phyloP scores from a whole-genome alignment of 208 protist genomes.

The Trypanosoma mega region DNA sequence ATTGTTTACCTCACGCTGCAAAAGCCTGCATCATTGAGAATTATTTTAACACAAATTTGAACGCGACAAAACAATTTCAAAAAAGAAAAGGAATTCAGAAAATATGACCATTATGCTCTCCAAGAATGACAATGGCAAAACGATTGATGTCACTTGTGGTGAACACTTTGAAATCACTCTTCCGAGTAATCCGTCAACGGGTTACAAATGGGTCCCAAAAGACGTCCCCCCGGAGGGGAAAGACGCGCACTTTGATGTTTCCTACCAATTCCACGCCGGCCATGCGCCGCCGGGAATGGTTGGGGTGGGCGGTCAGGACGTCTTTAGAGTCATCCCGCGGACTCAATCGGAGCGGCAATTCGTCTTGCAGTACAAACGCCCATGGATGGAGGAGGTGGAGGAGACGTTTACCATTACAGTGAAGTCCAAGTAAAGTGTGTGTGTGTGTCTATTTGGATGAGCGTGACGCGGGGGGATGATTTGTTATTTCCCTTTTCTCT shows the following conservation, averaged over 20 bases:
- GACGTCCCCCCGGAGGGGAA: conserved; percentile 25
- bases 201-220: conserved; percentile 55
- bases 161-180: conserved; percentile 36
- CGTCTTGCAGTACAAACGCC: conserved; percentile 45
- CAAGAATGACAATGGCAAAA: conserved; percentile 28
- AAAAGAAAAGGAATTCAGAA: neutral
- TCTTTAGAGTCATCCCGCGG: conserved; percentile 40
- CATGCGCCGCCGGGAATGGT: conserved; percentile 22
- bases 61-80: neutral
- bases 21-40: too few relatives aligned
- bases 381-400: conserved; percentile 31
- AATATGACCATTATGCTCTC: conserved; percentile 14
- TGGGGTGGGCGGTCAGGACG: conserved; percentile 38
- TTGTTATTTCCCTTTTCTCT: too few relatives aligned
- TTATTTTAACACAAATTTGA: neutral
- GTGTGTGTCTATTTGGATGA: too few relatives aligned
- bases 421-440: conserved; percentile 8
- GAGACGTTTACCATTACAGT: conserved; percentile 49
- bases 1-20: too few relatives aligned
- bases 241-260: conserved; percentile 23
- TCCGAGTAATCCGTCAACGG: conserved; percentile 65
- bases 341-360: conserved; percentile 34
- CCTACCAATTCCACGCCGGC: conserved; percentile 1
- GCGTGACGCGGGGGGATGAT: too few relatives aligned
- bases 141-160: conserved; percentile 25